A percentile compares a stretch with the other conserved stretches of the same genome.
These are phyloP conservation scores for Neckera pumila DNA, from an alignment of 225 moss, liverwort and hornwort genomes.

Conservation along the genomic window DNA sequence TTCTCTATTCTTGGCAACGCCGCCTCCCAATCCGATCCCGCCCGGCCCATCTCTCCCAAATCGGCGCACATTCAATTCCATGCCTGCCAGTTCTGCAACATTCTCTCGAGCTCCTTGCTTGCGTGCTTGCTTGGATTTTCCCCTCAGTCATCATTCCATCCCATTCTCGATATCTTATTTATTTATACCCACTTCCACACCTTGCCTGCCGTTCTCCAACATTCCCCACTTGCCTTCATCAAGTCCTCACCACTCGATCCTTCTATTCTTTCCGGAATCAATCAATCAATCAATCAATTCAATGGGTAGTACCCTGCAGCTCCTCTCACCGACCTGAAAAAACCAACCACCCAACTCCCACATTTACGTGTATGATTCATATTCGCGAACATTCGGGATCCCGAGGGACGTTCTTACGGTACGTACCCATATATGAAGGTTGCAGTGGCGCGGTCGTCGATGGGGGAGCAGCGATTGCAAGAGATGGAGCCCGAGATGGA, in stretches of 20 bases:
- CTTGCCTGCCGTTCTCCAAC: background rate
- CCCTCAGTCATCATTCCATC: background rate
- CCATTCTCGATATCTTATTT: background rate
- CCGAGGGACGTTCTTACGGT: too few species aligned
- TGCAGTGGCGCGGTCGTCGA: background rate
- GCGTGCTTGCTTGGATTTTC: background rate
- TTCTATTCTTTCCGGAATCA: background rate
- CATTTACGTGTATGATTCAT: background rate
- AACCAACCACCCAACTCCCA: background rate
- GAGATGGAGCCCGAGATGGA: background rate
- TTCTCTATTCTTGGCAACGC: background rate
- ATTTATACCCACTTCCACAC: background rate
- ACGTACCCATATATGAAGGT: background rate
- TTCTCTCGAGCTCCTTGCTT: background rate
- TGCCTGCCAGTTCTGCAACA: background rate
- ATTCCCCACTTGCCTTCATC: background rate
- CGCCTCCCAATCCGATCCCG: background rate
- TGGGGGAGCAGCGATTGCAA: background rate
- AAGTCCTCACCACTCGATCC: background rate
- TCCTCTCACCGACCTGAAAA: background rate
- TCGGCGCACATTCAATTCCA: background rate
- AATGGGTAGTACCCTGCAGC: background rate
- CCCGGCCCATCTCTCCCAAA: background rate
- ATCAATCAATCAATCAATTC: background rate
- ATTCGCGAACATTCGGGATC: background rate